Percentiles rank a stretch among this genome's conserved stretches.
phyloP scores from a whole-genome alignment of 805 yeast species.

The Myxozyma mucilagina region DNA sequence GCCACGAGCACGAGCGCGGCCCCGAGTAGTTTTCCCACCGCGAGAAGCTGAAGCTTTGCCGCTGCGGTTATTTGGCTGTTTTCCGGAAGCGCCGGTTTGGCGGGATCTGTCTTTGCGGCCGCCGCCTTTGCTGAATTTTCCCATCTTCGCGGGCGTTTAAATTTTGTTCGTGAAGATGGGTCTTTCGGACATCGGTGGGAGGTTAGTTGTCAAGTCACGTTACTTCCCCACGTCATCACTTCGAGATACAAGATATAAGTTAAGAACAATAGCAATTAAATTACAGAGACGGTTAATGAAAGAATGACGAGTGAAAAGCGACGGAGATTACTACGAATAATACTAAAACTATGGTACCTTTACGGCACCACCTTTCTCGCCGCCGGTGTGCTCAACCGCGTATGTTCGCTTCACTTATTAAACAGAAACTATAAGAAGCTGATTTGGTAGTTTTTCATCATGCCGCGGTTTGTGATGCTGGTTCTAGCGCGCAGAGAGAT shows the following conservation, averaged over 20 bases:
- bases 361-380: slow-evolving; percentile 12
- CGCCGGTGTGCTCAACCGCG: slow-evolving; percentile 18
- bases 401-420: neutral
- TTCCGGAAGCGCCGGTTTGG: neutral
- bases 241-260: no score
- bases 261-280: no score
- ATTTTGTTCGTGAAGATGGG: no score
- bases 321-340: slow-evolving; percentile 1
- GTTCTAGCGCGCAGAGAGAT: slow-evolving; percentile 17
- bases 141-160: neutral
- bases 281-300: no score
- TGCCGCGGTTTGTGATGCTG: slow-evolving; percentile 16
- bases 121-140: no score
- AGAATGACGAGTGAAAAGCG: slow-evolving; percentile 3
- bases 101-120: neutral
- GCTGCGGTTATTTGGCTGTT: slow-evolving; percentile 1
- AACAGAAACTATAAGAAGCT: neutral
- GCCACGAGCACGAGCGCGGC: neutral
- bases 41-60: neutral
- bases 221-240: no score
- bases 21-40: neutral
- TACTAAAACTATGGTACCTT: slow-evolving; percentile 18
- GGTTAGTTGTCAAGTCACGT: no score
- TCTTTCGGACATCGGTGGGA: no score
- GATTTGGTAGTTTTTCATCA: slow-evolving; percentile 11